Base-by-base conservation (phyloP, 116 monocot species). In the Cymodocea nodosa region DNA sequence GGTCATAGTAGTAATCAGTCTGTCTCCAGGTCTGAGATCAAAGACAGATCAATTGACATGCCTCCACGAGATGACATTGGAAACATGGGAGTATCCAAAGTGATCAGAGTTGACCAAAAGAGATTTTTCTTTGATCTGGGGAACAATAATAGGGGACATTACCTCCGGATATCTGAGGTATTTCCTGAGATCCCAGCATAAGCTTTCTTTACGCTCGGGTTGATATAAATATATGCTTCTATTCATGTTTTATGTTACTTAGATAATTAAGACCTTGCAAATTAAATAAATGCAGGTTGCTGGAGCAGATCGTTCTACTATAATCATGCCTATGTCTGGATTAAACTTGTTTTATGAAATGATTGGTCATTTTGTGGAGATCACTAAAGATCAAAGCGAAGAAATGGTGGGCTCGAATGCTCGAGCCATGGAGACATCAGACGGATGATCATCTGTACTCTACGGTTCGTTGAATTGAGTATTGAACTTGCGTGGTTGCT, bases 41-140 rank as follows among this genome's bases (percentile, higher is more conserved):
- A 68, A 63, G 84, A 87, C 50, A 66, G 84, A 56, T 60, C 81
- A 19, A 72, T 77, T 77, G 86, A 83, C 13, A 36, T 76, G n/a
- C 70, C 68, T 23, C 59, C 77, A n/a, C 75, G 79, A 1, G 86
- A 84, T 37, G 91, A 84, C 14, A 60, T 77, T 48, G 83, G 74
- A 25, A 64, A 68, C 51, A 68, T 77, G 65, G 83, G 77, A 19
- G 64, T 73, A 63, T 87, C 87, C 34, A 91, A 91, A 63, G 82
- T 91, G 6, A 78, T 91, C 22, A 78, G 91, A 54, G 87, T 59
- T 10, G 91, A 91, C 68, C 91, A 91, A 52, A 91, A 91, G 78
- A 74, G 82, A 73, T 87, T 91, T 63, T 91, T 87, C 76, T 91
- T 91, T 65, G 91, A 91, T 71, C 68, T 91, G 39, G 91, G 86